phyloP scores from a whole-genome alignment of 208 protist genomes.

The Acanthamoeba rhysodes region DNA sequence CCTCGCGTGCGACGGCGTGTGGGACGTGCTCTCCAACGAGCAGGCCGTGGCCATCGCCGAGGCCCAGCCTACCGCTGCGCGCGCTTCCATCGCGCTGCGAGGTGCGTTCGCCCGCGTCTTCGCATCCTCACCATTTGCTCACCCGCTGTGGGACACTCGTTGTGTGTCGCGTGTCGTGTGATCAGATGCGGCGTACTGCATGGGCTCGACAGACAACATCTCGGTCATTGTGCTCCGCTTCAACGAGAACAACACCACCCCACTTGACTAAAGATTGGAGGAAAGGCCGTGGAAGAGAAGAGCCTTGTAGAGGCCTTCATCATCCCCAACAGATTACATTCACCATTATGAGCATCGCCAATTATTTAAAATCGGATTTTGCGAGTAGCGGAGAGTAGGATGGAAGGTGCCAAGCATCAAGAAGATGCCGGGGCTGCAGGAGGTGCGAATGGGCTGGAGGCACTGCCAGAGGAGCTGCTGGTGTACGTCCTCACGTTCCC shows the following conservation, averaged over 20 bases:
- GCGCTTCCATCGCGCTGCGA: background rate
- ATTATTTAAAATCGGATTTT: too few relatives aligned
- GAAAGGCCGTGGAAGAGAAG: too few relatives aligned
- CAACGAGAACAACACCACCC: background rate
- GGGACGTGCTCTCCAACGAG: constrained; percentile 71
- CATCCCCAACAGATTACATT: too few relatives aligned
- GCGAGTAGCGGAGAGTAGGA: too few relatives aligned
- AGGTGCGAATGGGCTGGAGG: background rate
- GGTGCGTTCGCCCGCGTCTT: background rate
- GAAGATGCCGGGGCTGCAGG: too few relatives aligned
- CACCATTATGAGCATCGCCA: too few relatives aligned
- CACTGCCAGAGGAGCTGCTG: constrained; percentile 12
- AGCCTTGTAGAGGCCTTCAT: too few relatives aligned
- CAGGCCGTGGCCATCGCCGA: constrained; percentile 24
- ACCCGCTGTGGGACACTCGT: too few relatives aligned
- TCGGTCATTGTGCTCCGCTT: constrained; percentile 56
- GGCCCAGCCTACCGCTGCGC: background rate
- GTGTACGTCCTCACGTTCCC: background rate
- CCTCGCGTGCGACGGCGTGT: constrained; percentile 70
- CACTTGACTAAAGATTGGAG: background rate
- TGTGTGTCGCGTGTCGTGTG: too few relatives aligned
- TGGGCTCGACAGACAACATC: constrained; percentile 71
- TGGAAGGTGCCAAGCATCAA: too few relatives aligned
- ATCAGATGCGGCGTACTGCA: constrained; percentile 36
- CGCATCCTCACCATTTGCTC: background rate